A percentile compares a stretch with the other conserved stretches of the same genome.
phyloP scores from a whole-genome alignment of 345 rosid genomes.

The Hibiscus mutabilis region DNA sequence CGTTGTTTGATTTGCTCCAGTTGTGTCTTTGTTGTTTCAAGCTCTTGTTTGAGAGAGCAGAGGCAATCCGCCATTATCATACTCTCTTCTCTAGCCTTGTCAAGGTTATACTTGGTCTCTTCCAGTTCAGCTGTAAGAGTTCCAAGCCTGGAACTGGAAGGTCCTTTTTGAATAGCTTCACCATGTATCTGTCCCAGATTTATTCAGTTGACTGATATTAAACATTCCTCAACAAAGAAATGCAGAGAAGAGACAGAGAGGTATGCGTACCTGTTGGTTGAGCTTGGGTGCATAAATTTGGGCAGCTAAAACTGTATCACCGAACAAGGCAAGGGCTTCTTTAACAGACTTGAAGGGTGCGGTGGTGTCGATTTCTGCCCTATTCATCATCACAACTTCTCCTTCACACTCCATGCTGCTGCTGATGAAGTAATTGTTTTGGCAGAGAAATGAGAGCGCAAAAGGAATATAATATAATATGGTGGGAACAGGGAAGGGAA shows the following conservation, averaged over 20 bases:
- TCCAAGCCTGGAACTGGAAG: conserved; percentile 17
- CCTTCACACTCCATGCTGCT: conserved; percentile 22
- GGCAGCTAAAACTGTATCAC: conserved; percentile 60
- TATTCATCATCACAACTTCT: conserved; percentile 25
- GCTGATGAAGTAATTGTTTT: not conserved
- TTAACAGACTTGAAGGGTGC: conserved; percentile 71
- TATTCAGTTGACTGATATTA: not conserved
- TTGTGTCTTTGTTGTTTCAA: conserved; percentile 62
- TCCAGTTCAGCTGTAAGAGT: conserved; percentile 49
- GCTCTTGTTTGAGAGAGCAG: conserved; percentile 62
- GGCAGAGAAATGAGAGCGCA: not conserved
- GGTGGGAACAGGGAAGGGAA: not conserved
- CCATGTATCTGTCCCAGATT: conserved; percentile 29
- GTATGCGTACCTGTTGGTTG: conserved; percentile 37
- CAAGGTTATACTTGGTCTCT: conserved; percentile 65
- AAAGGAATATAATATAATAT: not conserved
- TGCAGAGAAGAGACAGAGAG: too few species aligned
- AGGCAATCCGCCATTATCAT: conserved; percentile 47
- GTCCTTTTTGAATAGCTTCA: conserved; percentile 21
- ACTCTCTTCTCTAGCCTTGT: conserved; percentile 64
- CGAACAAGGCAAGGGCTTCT: conserved; percentile 78
- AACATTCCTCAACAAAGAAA: not conserved
- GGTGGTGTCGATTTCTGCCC: conserved; percentile 69
- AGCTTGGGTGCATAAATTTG: conserved; percentile 57
- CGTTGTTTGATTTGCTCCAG: conserved; percentile 40